Evolutionary conservation across 1,284 basidiomycete species (phyloP), one percentile per base, ranked within the genome.

Genomic region (Ustilago esculenta): DNA sequence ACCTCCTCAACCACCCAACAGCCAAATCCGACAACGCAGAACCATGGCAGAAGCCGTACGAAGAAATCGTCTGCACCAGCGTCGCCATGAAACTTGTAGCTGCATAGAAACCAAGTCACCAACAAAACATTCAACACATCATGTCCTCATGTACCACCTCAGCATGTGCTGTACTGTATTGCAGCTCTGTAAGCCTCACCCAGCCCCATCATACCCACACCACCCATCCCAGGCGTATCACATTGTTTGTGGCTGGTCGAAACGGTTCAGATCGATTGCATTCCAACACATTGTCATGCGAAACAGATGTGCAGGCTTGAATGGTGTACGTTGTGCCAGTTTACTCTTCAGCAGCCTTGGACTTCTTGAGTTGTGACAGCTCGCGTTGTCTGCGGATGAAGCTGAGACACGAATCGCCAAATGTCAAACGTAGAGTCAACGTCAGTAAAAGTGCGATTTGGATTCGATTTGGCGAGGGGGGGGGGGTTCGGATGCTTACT

Each of bases 351-450:
- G 40, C 60, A 14, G 53, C 58, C 12, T 66, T 64, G 42, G 36
- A 27, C 52, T 67, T 66, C 49, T 72, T 72, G 47, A 71, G 33
- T 44, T 53, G 39, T 37, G 73, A 76, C 17, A 77, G 73, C 24
- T 65, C 71, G 45, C 54, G 59, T 56, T 71, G 67, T 50, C 75
- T 51, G 46, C 68, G 60, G 52, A 77, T 61, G 60, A 77, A 77
- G 64, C 73, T 75, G 65, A 30, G 8, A 17, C 3, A 23, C 12
- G 17, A 1, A 17, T 20, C 27, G 20, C 14, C 12, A 10, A 25
- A 12, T 5, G 30, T n/a, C 5, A 30, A 40, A 39, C 14, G 15
- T 17, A 33, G 23, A 23, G 43, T 36, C 33, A 37, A 23, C 14
- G 25, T 20, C 17, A 15, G 11, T 11, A 24, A 2, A 21, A 14